Evolutionary conservation across 2,329 filamentous ascomycete genomes (phyloP), one percentile per base, ranked within the genome.

Genomic region (Didymosphaeria variabile): DNA sequence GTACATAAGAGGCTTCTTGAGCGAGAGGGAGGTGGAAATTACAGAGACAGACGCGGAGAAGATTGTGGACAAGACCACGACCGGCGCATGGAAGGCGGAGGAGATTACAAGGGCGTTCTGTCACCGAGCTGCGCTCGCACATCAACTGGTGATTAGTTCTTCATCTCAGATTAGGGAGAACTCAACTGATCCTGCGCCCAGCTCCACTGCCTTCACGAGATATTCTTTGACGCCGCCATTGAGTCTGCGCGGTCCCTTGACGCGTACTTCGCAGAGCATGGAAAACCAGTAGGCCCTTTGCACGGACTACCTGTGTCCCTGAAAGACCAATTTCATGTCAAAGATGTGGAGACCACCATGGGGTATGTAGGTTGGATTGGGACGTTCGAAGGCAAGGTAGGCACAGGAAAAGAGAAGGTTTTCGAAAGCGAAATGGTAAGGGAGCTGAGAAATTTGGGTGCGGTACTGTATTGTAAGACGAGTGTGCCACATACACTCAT

Each of bases 351-450:
- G 38, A 83, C 81, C 1, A 73, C 71, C 2, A 82, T 90, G 87
- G 88, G 87, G 8, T 90, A 89, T 64, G 80, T 89, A 10, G 87
- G 87, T 15, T 89, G 87, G 87, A 85, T 90, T 12, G 84, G 82
- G 6, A 89, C 86, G 0, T 89, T 88, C 66, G 79, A 89, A 74
- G 87, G 87, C 32, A 79, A 82, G 53, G 83, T 80, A 31, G 81
- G 78, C 1, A 85, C 78, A 57, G 85, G 78, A 26, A 85, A 79
- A 74, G 86, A 82, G 71, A 82, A 76, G 67, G 78, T 80, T 0
- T 85, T 83, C 51, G 87, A 90, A 68, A 88, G 85, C 51, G 83
- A 88, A 64, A 83, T 89, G 69, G 86, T 88, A 2, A 77, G 74
- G 26, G 84, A 87, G 66, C 76, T 89, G 15, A 79, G 85, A 9